Conservation (phyloP, 345 rosid genomes). For the Brassica nigra region DNA sequence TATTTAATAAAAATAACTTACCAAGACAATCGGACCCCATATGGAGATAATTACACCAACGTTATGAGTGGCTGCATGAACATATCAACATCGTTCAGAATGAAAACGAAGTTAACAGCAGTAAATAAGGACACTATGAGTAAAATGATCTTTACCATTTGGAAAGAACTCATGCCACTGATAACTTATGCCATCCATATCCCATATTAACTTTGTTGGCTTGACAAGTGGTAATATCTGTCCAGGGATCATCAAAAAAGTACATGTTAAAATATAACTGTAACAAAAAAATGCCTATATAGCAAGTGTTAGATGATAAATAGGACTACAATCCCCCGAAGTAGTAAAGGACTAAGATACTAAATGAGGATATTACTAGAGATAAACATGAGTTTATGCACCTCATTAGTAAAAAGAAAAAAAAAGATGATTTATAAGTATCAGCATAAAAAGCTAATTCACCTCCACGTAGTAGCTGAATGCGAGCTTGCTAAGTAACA, state of each 20-base stretch:
- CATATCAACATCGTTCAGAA: slow-evolving; percentile 33
- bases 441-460: slow-evolving; percentile 30
- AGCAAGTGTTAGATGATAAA: not conserved
- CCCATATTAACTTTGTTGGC: slow-evolving; percentile 82
- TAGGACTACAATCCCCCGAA: slow-evolving; percentile 21
- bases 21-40: slow-evolving; percentile 93
- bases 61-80: slow-evolving; percentile 66
- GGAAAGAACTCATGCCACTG: slow-evolving; percentile 95
- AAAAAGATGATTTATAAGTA: slow-evolving; percentile 2
- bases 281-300: slow-evolving; percentile 9
- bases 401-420: slow-evolving; percentile 20
- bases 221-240: slow-evolving; percentile 85
- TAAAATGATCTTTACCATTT: slow-evolving; percentile 48
- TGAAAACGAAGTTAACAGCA: not conserved
- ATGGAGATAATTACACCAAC: slow-evolving; percentile 84
- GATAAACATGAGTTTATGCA: slow-evolving; percentile 16
- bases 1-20: slow-evolving; percentile 45
- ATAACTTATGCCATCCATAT: slow-evolving; percentile 56
- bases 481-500: slow-evolving; percentile 87
- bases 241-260: slow-evolving; percentile 25
- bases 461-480: slow-evolving; percentile 99
- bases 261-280: slow-evolving; percentile 24
- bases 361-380: slow-evolving; percentile 17
- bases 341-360: slow-evolving; percentile 9
- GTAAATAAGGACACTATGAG: slow-evolving; percentile 3